These are phyloP conservation scores for Lanzia echinophila DNA, from an alignment of 2,329 filamentous ascomycete species.

Conservation along the genomic window DNA sequence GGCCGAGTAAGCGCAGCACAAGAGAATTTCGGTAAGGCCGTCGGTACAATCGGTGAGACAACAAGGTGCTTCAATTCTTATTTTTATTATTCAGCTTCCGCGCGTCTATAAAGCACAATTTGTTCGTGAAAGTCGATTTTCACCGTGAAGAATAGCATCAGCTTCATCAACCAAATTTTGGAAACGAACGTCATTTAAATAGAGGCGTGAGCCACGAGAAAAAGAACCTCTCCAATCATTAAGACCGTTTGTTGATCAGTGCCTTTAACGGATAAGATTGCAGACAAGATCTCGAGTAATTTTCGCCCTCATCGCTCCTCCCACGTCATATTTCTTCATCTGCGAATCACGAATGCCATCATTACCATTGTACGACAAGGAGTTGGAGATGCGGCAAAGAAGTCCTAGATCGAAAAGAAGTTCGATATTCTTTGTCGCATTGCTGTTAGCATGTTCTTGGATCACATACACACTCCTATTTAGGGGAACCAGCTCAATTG, in stretches of 20 bases:
- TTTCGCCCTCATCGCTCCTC: background rate
- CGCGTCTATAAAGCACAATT: no score
- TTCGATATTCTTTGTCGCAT: background rate
- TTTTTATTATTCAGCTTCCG: no score
- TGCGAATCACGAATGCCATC: background rate
- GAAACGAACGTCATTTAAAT: no score
- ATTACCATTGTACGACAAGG: background rate
- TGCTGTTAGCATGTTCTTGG: slow-evolving; percentile 5
- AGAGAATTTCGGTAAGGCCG: no score
- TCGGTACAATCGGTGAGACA: no score
- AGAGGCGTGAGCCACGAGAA: no score
- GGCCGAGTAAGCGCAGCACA: no score
- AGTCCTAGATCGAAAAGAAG: slow-evolving; percentile 1
- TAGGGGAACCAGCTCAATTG: background rate
- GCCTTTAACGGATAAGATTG: background rate
- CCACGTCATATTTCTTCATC: background rate
- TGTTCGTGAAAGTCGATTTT: no score
- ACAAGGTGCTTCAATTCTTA: no score
- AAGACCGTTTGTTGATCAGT: slow-evolving; percentile 4
- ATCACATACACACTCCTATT: background rate
- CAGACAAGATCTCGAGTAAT: background rate
- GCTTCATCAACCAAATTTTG: no score
- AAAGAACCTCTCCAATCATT: background rate
- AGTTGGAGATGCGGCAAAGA: background rate
- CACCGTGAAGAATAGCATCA: no score